Percentiles rank a stretch among this genome's conserved stretches.
Conservation (phyloP, 139 green algal genomes). For the Coccomyxa sp. region DNA sequence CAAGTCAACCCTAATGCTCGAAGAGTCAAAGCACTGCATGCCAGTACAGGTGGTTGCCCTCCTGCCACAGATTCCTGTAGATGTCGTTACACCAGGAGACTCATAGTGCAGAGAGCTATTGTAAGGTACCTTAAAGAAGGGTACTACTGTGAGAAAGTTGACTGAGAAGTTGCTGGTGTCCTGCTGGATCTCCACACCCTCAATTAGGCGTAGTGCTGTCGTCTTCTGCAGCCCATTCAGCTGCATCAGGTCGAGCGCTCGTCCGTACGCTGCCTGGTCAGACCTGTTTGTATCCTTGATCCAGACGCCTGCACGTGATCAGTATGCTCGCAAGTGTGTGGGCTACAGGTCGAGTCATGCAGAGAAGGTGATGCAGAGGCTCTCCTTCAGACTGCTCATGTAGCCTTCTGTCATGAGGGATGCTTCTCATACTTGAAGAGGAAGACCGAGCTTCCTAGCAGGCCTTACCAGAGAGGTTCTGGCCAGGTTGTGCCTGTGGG, state of each 20-base stretch:
- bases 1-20: too few relatives aligned
- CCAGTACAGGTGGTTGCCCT: too few relatives aligned
- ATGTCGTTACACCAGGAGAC: too few relatives aligned
- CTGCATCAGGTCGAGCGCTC: constrained; percentile 19
- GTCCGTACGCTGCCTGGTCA: constrained; percentile 20
- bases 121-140: constrained; percentile 43
- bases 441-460: not conserved
- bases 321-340: not conserved
- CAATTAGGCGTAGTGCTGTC: constrained; percentile 35
- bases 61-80: too few relatives aligned
- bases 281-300: constrained; percentile 6
- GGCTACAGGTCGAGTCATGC: not conserved
- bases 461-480: not conserved
- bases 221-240: constrained; percentile 26
- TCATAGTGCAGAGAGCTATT: too few relatives aligned
- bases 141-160: constrained; percentile 38
- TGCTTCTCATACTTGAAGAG: not conserved
- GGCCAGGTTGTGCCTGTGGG: too few relatives aligned
- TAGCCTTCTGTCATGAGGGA: not conserved
- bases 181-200: constrained; percentile 33
- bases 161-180: not conserved
- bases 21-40: too few relatives aligned
- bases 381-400: not conserved
- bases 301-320: not conserved
- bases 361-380: not conserved